Percentiles rank a stretch among this genome's conserved stretches.
These are phyloP conservation scores for Wickerhamomyces sp. DNA, from an alignment of 1,139 yeast genomes.

Conservation along the genomic window DNA sequence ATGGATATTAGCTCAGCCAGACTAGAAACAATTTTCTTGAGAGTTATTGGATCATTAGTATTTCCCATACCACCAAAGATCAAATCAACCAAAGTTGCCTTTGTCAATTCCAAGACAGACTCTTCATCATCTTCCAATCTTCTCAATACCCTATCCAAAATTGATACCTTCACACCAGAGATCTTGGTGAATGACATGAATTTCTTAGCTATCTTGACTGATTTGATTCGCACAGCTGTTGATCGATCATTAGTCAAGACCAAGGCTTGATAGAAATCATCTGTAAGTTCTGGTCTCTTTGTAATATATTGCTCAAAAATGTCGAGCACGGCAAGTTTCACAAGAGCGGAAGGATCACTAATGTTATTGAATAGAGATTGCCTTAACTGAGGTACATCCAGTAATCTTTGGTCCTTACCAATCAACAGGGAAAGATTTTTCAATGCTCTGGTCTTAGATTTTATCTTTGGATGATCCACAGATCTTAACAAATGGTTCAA, in stretches of 20 bases:
- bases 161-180: slow-evolving; percentile 33
- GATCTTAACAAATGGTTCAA: slow-evolving; percentile 42
- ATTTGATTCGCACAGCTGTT: slow-evolving; percentile 57
- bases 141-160: slow-evolving; percentile 46
- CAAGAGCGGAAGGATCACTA: slow-evolving; percentile 60
- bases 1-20: slow-evolving; percentile 33
- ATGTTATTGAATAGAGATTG: slow-evolving; percentile 47
- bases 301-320: slow-evolving; percentile 49
- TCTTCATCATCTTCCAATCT: slow-evolving; percentile 72
- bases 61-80: slow-evolving; percentile 34
- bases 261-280: slow-evolving; percentile 40
- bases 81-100: slow-evolving; percentile 34
- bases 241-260: slow-evolving; percentile 47
- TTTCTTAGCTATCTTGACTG: slow-evolving; percentile 45
- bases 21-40: slow-evolving; percentile 15
- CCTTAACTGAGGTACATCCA: slow-evolving; percentile 46
- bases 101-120: slow-evolving; percentile 42
- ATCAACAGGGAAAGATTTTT: slow-evolving; percentile 49
- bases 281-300: slow-evolving; percentile 38
- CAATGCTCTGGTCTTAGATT: slow-evolving; percentile 60
- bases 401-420: slow-evolving; percentile 44
- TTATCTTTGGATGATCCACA: slow-evolving; percentile 49
- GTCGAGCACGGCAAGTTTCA: slow-evolving; percentile 72
- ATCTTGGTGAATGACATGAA: slow-evolving; percentile 39
- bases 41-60: slow-evolving; percentile 4